Percentiles rank a stretch among this genome's conserved stretches.
Evolutionary conservation across 257 asterid genomes (phyloP).

Genomic region (Lithospermum erythrorhizon): DNA sequence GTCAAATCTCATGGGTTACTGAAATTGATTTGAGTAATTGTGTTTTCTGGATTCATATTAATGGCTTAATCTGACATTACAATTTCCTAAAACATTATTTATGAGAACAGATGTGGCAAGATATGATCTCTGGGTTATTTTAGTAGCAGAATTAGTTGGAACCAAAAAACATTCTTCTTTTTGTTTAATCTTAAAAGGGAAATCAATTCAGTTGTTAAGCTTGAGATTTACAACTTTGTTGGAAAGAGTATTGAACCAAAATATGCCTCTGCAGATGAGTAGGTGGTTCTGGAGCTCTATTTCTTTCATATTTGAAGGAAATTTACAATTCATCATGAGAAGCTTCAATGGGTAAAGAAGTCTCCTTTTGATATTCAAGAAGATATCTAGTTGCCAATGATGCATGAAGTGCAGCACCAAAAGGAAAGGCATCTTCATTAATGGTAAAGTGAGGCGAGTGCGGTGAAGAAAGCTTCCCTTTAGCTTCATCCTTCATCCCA

Average conservation of each 20-base stretch:
- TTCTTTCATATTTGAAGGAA: constrained; percentile 1
- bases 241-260: neutral
- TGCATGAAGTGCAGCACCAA: constrained; percentile 91
- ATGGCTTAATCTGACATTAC: too few relatives aligned
- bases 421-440: constrained; percentile 65
- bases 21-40: too few relatives aligned
- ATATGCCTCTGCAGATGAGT: neutral
- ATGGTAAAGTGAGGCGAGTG: constrained; percentile 68
- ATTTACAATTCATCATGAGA: constrained; percentile 46
- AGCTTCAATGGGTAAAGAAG: constrained; percentile 12
- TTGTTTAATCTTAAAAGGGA: too few relatives aligned
- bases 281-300: neutral
- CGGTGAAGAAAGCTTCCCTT: constrained; percentile 22
- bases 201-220: neutral
- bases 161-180: too few relatives aligned
- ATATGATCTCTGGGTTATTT: too few relatives aligned
- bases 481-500: constrained; percentile 49
- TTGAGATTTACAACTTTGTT: neutral
- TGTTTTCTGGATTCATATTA: too few relatives aligned
- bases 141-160: too few relatives aligned
- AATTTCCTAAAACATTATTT: too few relatives aligned
- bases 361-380: constrained; percentile 21
- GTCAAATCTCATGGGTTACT: too few relatives aligned
- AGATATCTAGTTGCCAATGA: constrained; percentile 61
- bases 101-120: too few relatives aligned